Evolutionary conservation across 116 monocot species (phyloP).

Genomic region (Iris pallida): DNA sequence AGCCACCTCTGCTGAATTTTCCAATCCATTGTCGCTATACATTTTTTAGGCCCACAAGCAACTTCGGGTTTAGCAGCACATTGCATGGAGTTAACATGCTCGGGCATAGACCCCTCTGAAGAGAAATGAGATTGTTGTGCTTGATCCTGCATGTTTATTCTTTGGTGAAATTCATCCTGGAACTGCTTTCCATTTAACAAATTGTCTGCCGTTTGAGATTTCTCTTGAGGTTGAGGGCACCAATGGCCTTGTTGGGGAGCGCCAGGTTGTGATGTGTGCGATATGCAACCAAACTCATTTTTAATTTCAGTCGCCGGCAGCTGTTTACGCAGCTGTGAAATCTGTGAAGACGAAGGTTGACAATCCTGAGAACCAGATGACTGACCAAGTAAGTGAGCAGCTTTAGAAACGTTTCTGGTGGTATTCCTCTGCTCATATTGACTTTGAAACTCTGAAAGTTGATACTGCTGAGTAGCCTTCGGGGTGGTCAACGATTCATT

Average conservation of each 20-base stretch:
- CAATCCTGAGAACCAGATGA: slow-evolving; percentile 36
- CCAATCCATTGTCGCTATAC: slow-evolving; percentile 18
- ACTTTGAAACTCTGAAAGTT: slow-evolving; percentile 29
- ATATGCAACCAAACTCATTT: slow-evolving; percentile 22
- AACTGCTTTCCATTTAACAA: slow-evolving; percentile 26
- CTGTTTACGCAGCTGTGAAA: slow-evolving; percentile 23
- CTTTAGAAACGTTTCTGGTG: slow-evolving; percentile 13
- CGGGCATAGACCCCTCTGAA: too few relatives aligned
- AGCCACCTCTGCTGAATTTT: slow-evolving; percentile 53
- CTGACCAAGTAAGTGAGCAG: slow-evolving; percentile 25
- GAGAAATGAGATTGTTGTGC: slow-evolving; percentile 15
- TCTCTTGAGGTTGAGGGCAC: slow-evolving; percentile 27
- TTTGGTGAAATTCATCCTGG: slow-evolving; percentile 45
- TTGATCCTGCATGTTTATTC: slow-evolving; percentile 23
- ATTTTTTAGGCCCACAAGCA: slow-evolving; percentile 18
- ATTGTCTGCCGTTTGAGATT: slow-evolving; percentile 17
- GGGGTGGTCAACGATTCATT: slow-evolving; percentile 18
- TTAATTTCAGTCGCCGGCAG: slow-evolving; percentile 20
- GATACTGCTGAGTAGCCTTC: slow-evolving; percentile 32
- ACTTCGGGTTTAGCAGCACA: background rate
- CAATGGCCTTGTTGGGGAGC: slow-evolving; percentile 28
- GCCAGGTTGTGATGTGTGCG: slow-evolving; percentile 25
- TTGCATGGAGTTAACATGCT: too few relatives aligned
- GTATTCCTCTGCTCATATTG: slow-evolving; percentile 29
- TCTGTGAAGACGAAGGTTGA: slow-evolving; percentile 20